These are phyloP conservation scores for Amylocarpus encephaloides DNA, from an alignment of 2,329 filamentous ascomycete genomes.

Conservation along the genomic window DNA sequence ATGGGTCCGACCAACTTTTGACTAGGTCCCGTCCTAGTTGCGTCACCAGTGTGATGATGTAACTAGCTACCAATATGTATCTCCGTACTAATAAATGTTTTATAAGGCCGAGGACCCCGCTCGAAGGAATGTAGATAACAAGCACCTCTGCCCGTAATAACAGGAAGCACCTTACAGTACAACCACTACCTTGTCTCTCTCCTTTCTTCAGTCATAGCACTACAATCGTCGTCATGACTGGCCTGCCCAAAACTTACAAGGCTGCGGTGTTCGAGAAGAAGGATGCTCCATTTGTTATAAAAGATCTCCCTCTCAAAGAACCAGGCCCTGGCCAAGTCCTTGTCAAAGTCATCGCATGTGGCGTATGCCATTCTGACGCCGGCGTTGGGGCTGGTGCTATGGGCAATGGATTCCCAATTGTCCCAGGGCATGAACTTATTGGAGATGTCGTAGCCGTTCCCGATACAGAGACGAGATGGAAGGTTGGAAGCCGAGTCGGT, in stretches of 20 bases:
- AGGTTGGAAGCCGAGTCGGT: constrained; percentile 61
- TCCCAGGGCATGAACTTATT: constrained; percentile 67
- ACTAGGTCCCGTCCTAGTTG: no score
- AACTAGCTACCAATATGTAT: no score
- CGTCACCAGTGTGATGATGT: no score
- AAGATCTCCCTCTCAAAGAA: constrained; percentile 51
- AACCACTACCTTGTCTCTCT: no score
- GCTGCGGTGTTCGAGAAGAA: constrained; percentile 53
- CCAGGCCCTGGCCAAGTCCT: constrained; percentile 56
- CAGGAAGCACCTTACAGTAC: no score
- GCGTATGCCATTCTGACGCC: constrained; percentile 62
- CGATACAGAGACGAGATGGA: constrained; percentile 49
- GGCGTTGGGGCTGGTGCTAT: constrained; percentile 41
- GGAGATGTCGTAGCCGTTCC: constrained; percentile 60
- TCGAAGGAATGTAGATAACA: no score
- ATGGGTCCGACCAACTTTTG: no score
- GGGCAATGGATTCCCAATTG: constrained; percentile 51
- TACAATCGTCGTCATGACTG: constrained; percentile 17
- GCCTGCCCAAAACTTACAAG: constrained; percentile 60
- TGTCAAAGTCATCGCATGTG: constrained; percentile 65
- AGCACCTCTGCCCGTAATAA: no score
- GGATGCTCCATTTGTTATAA: constrained; percentile 48
- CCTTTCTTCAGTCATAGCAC: neutral
- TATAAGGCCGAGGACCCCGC: neutral
- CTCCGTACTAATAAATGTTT: no score